phyloP scores from a whole-genome alignment of 805 yeast genomes.

The Peterozyma toletana region DNA sequence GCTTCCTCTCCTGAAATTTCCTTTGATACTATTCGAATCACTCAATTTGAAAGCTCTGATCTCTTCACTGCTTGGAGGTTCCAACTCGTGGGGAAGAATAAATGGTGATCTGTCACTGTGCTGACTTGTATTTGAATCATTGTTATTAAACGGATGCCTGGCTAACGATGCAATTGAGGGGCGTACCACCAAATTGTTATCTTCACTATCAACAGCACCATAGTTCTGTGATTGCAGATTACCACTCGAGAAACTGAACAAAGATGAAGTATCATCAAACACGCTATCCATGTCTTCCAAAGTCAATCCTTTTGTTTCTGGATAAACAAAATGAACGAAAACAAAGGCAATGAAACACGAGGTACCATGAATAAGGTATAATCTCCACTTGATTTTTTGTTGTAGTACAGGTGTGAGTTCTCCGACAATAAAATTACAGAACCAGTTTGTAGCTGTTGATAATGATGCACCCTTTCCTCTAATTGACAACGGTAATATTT shows the following conservation, averaged over 20 bases:
- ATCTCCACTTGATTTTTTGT: constrained; percentile 67
- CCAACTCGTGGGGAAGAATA: constrained; percentile 22
- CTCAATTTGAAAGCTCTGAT: constrained; percentile 26
- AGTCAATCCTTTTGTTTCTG: constrained; percentile 85
- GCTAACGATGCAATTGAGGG: constrained; percentile 15
- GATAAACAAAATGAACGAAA: constrained; percentile 67
- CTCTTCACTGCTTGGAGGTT: constrained; percentile 28
- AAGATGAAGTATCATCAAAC: constrained; percentile 57
- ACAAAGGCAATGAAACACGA: constrained; percentile 70
- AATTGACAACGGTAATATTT: constrained; percentile 72
- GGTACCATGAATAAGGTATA: constrained; percentile 61
- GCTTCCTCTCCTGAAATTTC: constrained; percentile 34
- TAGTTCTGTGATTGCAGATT: constrained; percentile 2
- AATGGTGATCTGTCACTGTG: constrained; percentile 8
- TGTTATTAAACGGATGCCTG: constrained; percentile 14
- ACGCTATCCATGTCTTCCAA: constrained; percentile 90
- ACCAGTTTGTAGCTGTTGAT: constrained; percentile 87
- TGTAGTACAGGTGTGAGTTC: constrained; percentile 81
- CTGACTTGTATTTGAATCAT: constrained; percentile 8
- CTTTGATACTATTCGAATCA: constrained; percentile 24
- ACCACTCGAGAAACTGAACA: constrained; percentile 4
- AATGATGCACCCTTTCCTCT: constrained; percentile 84
- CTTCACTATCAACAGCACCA: constrained; percentile 7
- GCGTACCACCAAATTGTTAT: constrained; percentile 8
- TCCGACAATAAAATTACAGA: constrained; percentile 85